A percentile compares a stretch with the other conserved stretches of the same genome.
These are phyloP conservation scores for Boletus sp. DNA, from an alignment of 1,284 basidiomycete genomes.

Conservation along the genomic window DNA sequence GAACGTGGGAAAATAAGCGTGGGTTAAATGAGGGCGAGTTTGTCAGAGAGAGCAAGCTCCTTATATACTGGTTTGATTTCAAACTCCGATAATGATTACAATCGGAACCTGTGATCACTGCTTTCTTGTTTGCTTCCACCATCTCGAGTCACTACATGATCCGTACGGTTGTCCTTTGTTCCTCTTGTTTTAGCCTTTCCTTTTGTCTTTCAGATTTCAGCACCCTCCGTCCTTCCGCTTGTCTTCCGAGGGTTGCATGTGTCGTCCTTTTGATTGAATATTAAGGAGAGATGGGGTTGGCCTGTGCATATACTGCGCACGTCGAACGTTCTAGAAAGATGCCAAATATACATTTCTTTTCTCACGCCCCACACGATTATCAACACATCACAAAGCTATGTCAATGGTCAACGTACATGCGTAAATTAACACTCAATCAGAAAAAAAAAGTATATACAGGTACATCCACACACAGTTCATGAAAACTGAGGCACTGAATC, in stretches of 20 bases:
- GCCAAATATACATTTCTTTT: constrained; percentile 16
- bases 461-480: constrained; percentile 9
- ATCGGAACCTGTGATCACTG: constrained; percentile 4
- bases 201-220: neutral
- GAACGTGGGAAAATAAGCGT: constrained; percentile 31
- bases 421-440: constrained; percentile 7
- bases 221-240: neutral
- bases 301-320: constrained; percentile 16
- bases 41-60: constrained; percentile 5
- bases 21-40: constrained; percentile 21
- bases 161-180: constrained; percentile 5
- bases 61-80: constrained; percentile 31
- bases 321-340: constrained; percentile 26
- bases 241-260: neutral
- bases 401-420: neutral
- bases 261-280: no score
- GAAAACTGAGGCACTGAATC: neutral
- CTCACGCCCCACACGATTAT: constrained; percentile 7
- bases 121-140: constrained; percentile 29
- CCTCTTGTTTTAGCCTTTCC: neutral
- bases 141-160: constrained; percentile 13
- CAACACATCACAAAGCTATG: neutral
- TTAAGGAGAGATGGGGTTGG: no score
- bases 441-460: constrained; percentile 2
- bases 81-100: constrained; percentile 32